Evolutionary conservation across 2,329 filamentous ascomycete species (phyloP), one percentile per base, ranked within the genome.

Genomic region (Arthroderma sp.): DNA sequence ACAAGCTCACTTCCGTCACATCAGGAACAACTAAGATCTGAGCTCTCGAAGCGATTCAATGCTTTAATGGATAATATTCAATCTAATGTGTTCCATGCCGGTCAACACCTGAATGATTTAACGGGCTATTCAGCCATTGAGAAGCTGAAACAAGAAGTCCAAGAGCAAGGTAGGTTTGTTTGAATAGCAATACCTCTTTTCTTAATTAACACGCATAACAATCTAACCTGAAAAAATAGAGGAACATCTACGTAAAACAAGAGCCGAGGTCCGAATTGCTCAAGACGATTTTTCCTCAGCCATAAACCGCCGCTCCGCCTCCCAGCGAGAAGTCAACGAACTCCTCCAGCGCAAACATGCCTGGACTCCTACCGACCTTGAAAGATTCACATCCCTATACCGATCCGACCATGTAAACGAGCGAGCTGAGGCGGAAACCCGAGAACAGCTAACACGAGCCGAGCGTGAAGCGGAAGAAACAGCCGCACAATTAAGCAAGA

Each of bases 91-190:
- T 83, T 94, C 51, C 75, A 82, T 42, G 88, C 88, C 3, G 85
- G 85, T 1, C 85, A 91, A 60, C 83, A 84, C 47, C 77, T 98
- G 64, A 98, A 95, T 64, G 85, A 88, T 56, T 77, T 95, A 44
- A 98, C 91, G 2, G 91, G 91, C 52, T 98, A 96, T 69, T 83
- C 84, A 1, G 80, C 83, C 37, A 96, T 98, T 61, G 88, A 95
- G 62, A 70, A 77, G 27, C 76, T 98, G 53, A 93, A 94, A 61
- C 67, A 70, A 6, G 78, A 83, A 47, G 96, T 96, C 62, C 73
- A 79, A 10, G 62, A 66, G 22, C 82, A 80, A 66, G 75, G 74
- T 76, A 67, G 22, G 57, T 31, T 29, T n/a, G 38, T 40, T 46
- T 32, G 7, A 9, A 4, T 4, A 11, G 8, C 30, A 9, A 1